Conservation (phyloP, 345 rosid species). For the Triadica sebifera region DNA sequence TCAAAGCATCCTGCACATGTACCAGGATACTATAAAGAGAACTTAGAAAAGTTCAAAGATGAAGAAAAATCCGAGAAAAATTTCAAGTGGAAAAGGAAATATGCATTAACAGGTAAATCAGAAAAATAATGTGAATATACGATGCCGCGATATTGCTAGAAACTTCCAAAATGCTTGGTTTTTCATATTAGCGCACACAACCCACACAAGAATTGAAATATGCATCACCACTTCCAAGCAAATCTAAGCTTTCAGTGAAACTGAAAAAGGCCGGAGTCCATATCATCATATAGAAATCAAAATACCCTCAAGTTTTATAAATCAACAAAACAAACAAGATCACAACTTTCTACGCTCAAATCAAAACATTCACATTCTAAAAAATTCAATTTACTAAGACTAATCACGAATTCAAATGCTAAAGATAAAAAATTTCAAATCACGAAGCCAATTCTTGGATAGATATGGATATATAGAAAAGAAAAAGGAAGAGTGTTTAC, state of each 20-base stretch:
- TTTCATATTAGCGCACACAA: no score
- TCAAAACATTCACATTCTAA: not conserved
- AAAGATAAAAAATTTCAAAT: not conserved
- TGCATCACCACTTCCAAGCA: not conserved
- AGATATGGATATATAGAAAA: not conserved
- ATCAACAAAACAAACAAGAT: no score
- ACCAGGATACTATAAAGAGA: not conserved
- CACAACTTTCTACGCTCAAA: not conserved
- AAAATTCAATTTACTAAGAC: not conserved
- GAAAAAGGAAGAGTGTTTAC: not conserved
- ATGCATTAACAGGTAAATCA: not conserved
- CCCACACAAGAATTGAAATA: no score
- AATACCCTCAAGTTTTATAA: no score
- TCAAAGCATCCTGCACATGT: slow-evolving; percentile 25
- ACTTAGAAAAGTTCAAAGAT: not conserved
- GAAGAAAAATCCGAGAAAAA: not conserved
- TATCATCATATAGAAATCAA: no score
- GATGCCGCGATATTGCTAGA: not conserved
- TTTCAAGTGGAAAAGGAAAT: not conserved
- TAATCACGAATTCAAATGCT: not conserved
- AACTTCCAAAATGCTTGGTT: not conserved
- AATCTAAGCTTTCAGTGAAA: not conserved
- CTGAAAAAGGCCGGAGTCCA: not conserved
- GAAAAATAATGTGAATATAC: not conserved
- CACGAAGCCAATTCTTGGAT: not conserved